Evolutionary conservation across 768 basidiomycete genomes (phyloP), one percentile per base, ranked within the genome.

Genomic region (Hirschioporus abietinus): DNA sequence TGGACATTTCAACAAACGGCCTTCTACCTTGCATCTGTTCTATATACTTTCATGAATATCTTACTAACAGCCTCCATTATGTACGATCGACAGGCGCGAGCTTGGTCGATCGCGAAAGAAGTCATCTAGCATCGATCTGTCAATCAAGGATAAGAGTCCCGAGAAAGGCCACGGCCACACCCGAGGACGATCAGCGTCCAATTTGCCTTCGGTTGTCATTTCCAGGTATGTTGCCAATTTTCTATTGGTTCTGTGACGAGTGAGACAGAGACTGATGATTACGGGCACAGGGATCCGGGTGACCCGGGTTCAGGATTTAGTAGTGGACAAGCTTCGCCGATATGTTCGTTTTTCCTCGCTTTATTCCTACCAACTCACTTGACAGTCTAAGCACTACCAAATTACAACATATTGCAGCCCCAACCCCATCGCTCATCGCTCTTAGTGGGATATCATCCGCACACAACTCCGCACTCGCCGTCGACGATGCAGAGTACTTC

Each of bases 321-420:
- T 74, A 92, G 91, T 71, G 90, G 90, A 0, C 91, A 91, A 72
- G 85, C 82, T 1, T 93, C 91, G 26, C 90, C 91, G 7, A 78
- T 84, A 68, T 87, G 90, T 88, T 74, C 71, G 83, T 72, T 30
- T 25, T 24, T 34, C 35, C 52, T 61, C 23, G 3, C 15, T 25
- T n/a, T n/a, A n/a, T n/a, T n/a, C n/a, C n/a, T n/a, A n/a, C n/a
- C n/a, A n/a, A n/a, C n/a, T n/a, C n/a, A n/a, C n/a, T n/a, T n/a
- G n/a, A n/a, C n/a, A n/a, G n/a, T n/a, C n/a, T n/a, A n/a, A n/a
- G n/a, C 42, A 3, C 17, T 4, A 15, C 15, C 17, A 61, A 23
- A 34, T 12, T 61, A 18, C 3, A 61, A 15, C 3, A 61, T 15
- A 25, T 1, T 4, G 9, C 60, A 61, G 60, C 60, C 1, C 60